A percentile compares a stretch with the other conserved stretches of the same genome.
Evolutionary conservation across 73 alveolate species (phyloP).

Genomic region (Stentor roeselii): DNA sequence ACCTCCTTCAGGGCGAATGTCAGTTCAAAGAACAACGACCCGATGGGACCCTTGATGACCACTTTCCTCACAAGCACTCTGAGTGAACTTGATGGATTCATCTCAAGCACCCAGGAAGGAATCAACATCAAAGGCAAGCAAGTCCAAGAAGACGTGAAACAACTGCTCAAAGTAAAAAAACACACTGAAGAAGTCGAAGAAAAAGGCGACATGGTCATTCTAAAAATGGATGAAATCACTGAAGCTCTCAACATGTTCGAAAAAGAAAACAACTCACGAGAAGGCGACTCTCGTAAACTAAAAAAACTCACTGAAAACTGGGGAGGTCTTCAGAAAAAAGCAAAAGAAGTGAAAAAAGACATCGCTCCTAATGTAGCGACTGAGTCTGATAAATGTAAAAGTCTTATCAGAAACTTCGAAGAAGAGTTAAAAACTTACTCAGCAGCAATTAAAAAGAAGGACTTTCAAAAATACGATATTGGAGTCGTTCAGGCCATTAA

Average conservation of each 20-base stretch:
- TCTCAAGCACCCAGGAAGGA: conserved; percentile 65
- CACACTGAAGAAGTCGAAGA: conserved; percentile 63
- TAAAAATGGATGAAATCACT: conserved; percentile 74
- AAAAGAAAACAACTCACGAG: conserved; percentile 71
- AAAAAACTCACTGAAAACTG: conserved; percentile 77
- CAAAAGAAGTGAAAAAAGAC: conserved; percentile 89
- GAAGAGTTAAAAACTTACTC: conserved; percentile 90
- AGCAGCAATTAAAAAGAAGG: conserved; percentile 89
- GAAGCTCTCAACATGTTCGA: conserved; percentile 72
- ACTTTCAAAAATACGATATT: conserved; percentile 86
- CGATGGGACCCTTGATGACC: conserved; percentile 91
- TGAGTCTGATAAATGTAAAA: conserved; percentile 90
- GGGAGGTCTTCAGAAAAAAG: conserved; percentile 80
- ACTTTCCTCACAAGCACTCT: conserved; percentile 70
- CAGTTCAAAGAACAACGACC: conserved; percentile 74
- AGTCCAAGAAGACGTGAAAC: conserved; percentile 73
- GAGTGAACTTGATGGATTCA: conserved; percentile 64
- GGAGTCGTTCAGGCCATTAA: conserved; percentile 87
- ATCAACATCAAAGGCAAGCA: conserved; percentile 76
- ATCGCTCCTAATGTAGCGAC: conserved; percentile 89
- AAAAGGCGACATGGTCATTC: conserved; percentile 67
- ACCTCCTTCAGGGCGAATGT: conserved; percentile 82
- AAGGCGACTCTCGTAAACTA: conserved; percentile 64
- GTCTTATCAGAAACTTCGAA: conserved; percentile 92
- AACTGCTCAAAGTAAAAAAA: conserved; percentile 72